Base-by-base conservation (phyloP, 192 early-diverging fungal genomes). In the Backusella psychrophila region DNA sequence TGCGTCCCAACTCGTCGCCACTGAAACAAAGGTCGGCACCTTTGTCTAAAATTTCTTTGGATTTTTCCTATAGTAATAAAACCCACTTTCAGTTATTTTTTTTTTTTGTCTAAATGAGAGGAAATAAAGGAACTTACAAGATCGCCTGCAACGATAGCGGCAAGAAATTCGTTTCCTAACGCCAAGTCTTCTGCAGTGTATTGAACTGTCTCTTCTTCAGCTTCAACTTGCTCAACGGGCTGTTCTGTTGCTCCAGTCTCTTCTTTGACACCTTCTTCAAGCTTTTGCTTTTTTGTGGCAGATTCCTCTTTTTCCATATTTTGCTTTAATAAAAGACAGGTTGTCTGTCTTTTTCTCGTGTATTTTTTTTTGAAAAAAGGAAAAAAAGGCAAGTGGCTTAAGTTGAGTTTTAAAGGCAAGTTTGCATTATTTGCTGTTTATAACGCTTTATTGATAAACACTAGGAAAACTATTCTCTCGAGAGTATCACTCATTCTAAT, bases 21-120 rank as follows among this genome's bases (percentile, higher is more conserved):
- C 85, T 81, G 71, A 89, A 85, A 63, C 78, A 79, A 36, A 90
- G 80, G 46, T 91, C 89, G 1, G 90, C 90, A 19, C 82, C 87
- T 23, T 80, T 72, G 1, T 81, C 80, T 31, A 86, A 75, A 35
- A 90, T 66, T 21, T 81, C 80, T 67, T 89, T 88, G 6, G 75
- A 87, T 71, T 80, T 66, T 52, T 82, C 77, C 81, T 82, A 69
- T 17, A 34, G 3, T 12, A 14, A 52, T 33, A 33, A 33, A 33
- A 33, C 33, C 33, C 4, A 31, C 12, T 31, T n/a, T 29, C 38
- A 39, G 38, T 39, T 11, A 3, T 33, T 33, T 31, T 1, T 7
- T n/a, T n/a, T n/a, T n/a, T n/a, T 11, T 72, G 23, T 26, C 46
- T 35, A 17, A 36, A 1, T 3, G 23, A 56, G 66, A 56, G 23